These are phyloP conservation scores for Trichosporon coremiiforme DNA, from an alignment of 1,284 basidiomycete species.

Conservation along the genomic window DNA sequence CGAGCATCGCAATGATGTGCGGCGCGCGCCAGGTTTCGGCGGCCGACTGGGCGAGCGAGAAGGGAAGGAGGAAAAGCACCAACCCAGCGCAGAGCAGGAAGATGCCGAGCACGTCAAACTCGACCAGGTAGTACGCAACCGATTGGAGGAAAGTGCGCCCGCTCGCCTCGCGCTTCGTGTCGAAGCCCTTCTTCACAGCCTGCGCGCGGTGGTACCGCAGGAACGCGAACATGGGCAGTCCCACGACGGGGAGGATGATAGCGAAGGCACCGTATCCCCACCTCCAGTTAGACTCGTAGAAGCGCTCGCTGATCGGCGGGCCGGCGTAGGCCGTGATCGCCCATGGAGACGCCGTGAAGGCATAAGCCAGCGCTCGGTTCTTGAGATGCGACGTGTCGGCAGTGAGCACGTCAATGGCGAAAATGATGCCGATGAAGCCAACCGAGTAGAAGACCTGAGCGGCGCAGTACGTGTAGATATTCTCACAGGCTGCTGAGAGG, in stretches of 20 bases:
- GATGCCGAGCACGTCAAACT: slow-evolving; percentile 53
- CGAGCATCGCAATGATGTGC: slow-evolving; percentile 55
- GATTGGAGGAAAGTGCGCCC: slow-evolving; percentile 37
- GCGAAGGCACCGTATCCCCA: slow-evolving; percentile 56
- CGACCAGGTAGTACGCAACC: slow-evolving; percentile 48
- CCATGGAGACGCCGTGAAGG: slow-evolving; percentile 56
- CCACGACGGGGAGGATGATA: slow-evolving; percentile 54
- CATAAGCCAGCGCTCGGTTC: slow-evolving; percentile 56
- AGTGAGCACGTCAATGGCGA: slow-evolving; percentile 56
- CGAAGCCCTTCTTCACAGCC: slow-evolving; percentile 36
- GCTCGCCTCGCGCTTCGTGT: slow-evolving; percentile 19
- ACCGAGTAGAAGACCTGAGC: slow-evolving; percentile 50
- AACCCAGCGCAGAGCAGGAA: slow-evolving; percentile 54
- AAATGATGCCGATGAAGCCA: slow-evolving; percentile 53
- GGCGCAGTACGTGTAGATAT: slow-evolving; percentile 48
- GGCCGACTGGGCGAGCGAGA: slow-evolving; percentile 51
- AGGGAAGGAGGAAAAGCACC: slow-evolving; percentile 54
- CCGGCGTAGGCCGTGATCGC: slow-evolving; percentile 57
- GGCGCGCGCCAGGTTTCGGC: slow-evolving; percentile 45
- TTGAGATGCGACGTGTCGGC: slow-evolving; percentile 54
- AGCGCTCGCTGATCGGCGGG: slow-evolving; percentile 46
- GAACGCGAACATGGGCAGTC: slow-evolving; percentile 40
- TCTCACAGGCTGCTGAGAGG: slow-evolving; percentile 43
- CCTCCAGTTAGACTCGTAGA: slow-evolving; percentile 52
- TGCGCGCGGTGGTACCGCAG: slow-evolving; percentile 44